Evolutionary conservation across 495 filamentous ascomycete species (phyloP), one percentile per base, ranked within the genome.

Genomic region (Aspergillus cristatus): DNA sequence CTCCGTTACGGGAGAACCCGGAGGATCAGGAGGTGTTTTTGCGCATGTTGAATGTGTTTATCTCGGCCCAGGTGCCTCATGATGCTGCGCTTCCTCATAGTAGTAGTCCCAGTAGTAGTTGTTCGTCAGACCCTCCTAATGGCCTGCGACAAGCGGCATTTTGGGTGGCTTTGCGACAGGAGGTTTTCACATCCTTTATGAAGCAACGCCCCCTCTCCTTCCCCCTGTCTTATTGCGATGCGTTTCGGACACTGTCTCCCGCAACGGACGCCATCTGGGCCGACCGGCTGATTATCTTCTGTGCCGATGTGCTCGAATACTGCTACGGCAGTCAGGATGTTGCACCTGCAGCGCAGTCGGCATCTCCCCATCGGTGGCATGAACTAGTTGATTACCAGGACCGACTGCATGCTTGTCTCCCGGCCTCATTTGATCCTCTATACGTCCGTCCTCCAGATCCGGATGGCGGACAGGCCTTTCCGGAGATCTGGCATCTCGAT

Each of bases 401-500:
- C 17, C 12, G 18, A 7, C 18, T 35, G 31, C 6, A 24, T 1
- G 10, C 34, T 8, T 7, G 26, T 12, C 17, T 40, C 16, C 47
- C 43, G 12, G 26, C 43, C 17, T 40, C 48, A 41, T 55, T 55
- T 42, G 41, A 48, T 13, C 46, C 59, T 4, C 47, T 55, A 33
- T 50, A 54, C 8, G 42, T 40, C 0, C 43, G 43, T 3, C 40
- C 41, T n/a, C 40, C 55, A 3, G 50, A 56, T 16, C 46, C 34
- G 11, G 18, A 33, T 2, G 33, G 26, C 26, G 48, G 45, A 3
- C 38, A 60, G 31, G 37, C 61, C 11, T 68, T 62, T 28, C 66
- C 66, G 0, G 56, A 62, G 18, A 26, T 63, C 7, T 63, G 64
- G 59, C 57, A 62, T 28, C 31, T 70, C 10, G 49, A 50, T 15